Conservation (phyloP, 1,139 yeast species). For the Eremothecium coryli region DNA sequence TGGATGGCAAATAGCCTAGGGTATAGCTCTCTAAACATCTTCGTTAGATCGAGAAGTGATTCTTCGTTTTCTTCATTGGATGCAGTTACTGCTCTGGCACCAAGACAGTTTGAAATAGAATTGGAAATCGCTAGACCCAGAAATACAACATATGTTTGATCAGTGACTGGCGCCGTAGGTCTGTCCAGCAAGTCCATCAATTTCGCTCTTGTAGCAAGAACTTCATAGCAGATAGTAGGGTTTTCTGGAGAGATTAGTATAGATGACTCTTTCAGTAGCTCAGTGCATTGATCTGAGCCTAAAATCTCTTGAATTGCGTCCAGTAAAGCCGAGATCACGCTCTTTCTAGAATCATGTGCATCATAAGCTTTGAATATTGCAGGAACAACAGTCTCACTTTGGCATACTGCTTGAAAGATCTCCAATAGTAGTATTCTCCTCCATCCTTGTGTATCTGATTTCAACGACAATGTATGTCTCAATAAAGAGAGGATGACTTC, state of each 20-base stretch:
- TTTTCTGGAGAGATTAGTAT: conserved; percentile 24
- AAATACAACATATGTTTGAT: conserved; percentile 53
- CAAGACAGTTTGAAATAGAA: conserved; percentile 60
- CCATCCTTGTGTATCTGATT: conserved; percentile 52
- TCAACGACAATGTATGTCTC: conserved; percentile 52
- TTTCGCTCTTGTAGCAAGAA: conserved; percentile 42
- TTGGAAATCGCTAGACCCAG: conserved; percentile 48
- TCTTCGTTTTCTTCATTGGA: conserved; percentile 25
- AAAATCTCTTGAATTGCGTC: conserved; percentile 36
- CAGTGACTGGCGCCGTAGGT: conserved; percentile 54
- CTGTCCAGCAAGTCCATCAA: conserved; percentile 74
- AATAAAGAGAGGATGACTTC: conserved; percentile 70
- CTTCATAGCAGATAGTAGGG: conserved; percentile 27
- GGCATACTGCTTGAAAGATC: conserved; percentile 50
- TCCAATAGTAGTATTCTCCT: conserved; percentile 66
- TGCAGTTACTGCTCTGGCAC: conserved; percentile 42
- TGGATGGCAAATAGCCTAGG: conserved; percentile 40
- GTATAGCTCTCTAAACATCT: conserved; percentile 39
- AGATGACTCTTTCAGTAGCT: conserved; percentile 32
- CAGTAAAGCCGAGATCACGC: conserved; percentile 52
- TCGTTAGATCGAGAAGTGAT: conserved; percentile 12
- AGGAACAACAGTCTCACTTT: conserved; percentile 45
- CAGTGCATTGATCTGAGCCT: conserved; percentile 30
- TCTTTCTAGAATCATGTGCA: conserved; percentile 44
- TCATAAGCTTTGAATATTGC: conserved; percentile 58